A percentile compares a stretch with the other conserved stretches of the same genome.
Conservation (phyloP, 495 filamentous ascomycete species). For the Rusavskia elegans region DNA sequence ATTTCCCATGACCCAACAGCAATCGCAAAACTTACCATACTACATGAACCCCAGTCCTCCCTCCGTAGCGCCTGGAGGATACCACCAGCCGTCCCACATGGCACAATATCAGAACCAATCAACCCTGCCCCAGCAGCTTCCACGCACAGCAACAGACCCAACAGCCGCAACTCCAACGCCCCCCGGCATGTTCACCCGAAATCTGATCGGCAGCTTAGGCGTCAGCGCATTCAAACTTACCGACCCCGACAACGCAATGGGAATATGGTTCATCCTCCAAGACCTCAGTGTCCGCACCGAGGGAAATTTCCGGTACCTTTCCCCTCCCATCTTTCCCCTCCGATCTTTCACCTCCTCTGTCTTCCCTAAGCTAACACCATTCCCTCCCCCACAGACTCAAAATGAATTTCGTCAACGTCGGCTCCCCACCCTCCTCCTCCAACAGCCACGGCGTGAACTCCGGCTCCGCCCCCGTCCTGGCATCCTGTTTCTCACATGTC, state of each 20-base stretch:
- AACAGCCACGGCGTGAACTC: slow-evolving; percentile 32
- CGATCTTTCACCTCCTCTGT: slow-evolving; percentile 10
- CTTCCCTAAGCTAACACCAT: not conserved
- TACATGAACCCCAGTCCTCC: not conserved
- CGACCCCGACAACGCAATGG: slow-evolving; percentile 68
- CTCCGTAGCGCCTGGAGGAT: slow-evolving; percentile 15
- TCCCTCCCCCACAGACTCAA: slow-evolving; percentile 24
- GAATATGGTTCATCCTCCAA: slow-evolving; percentile 95
- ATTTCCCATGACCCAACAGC: slow-evolving; percentile 15
- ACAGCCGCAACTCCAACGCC: slow-evolving; percentile 24
- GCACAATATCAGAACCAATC: slow-evolving; percentile 20
- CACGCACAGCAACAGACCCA: slow-evolving; percentile 23
- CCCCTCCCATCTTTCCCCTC: slow-evolving; percentile 9
- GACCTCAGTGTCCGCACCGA: slow-evolving; percentile 91
- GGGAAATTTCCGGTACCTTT: slow-evolving; percentile 65
- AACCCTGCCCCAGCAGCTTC: slow-evolving; percentile 19
- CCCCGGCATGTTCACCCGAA: slow-evolving; percentile 87
- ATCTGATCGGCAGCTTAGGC: slow-evolving; percentile 83
- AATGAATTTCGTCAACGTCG: slow-evolving; percentile 64
- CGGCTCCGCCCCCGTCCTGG: slow-evolving; percentile 68
- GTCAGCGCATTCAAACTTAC: slow-evolving; percentile 80
- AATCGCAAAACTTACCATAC: slow-evolving; percentile 5
- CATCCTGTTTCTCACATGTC: slow-evolving; percentile 70
- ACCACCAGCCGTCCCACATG: slow-evolving; percentile 11
- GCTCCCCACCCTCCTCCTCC: slow-evolving; percentile 28